Percentiles rank a stretch among this genome's conserved stretches.
Evolutionary conservation across 768 basidiomycete species (phyloP).

Genomic region (Phylloporus arenicola): DNA sequence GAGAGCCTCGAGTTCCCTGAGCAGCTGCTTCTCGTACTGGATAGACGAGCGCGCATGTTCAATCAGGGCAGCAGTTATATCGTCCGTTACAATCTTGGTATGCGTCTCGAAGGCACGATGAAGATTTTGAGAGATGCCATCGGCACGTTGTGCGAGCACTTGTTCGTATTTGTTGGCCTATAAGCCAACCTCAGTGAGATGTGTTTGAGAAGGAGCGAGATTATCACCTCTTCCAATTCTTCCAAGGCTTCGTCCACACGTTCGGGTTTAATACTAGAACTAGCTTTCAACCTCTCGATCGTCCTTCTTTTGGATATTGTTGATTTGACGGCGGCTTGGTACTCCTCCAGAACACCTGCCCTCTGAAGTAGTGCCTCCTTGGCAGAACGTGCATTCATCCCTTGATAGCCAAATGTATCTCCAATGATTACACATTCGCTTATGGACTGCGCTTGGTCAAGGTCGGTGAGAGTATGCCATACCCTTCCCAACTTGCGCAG

Average conservation of each 20-base stretch:
- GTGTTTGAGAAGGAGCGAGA: neutral
- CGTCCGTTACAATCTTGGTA: slow-evolving; percentile 83
- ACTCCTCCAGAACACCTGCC: slow-evolving; percentile 88
- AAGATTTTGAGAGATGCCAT: slow-evolving; percentile 91
- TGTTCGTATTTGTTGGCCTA: slow-evolving; percentile 91
- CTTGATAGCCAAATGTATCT: slow-evolving; percentile 95
- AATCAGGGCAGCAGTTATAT: slow-evolving; percentile 82
- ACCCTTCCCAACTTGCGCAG: slow-evolving; percentile 80
- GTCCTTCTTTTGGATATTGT: slow-evolving; percentile 90
- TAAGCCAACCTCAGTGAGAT: slow-evolving; percentile 8
- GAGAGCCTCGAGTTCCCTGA: slow-evolving; percentile 84
- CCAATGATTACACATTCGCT: slow-evolving; percentile 94
- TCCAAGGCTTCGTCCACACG: slow-evolving; percentile 88
- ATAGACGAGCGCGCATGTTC: slow-evolving; percentile 91
- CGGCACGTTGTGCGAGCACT: slow-evolving; percentile 74
- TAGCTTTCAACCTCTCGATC: slow-evolving; percentile 84
- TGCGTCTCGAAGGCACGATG: slow-evolving; percentile 83
- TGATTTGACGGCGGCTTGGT: slow-evolving; percentile 87
- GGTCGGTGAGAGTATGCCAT: slow-evolving; percentile 83
- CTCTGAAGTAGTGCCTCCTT: slow-evolving; percentile 92
- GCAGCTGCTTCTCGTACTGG: slow-evolving; percentile 84
- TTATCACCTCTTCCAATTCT: slow-evolving; percentile 82
- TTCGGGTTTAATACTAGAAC: slow-evolving; percentile 78
- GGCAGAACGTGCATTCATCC: slow-evolving; percentile 93
- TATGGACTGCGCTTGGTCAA: slow-evolving; percentile 86